These are phyloP conservation scores for Chlamydomonas sp. DNA, from an alignment of 139 green algal species.

Conservation along the genomic window DNA sequence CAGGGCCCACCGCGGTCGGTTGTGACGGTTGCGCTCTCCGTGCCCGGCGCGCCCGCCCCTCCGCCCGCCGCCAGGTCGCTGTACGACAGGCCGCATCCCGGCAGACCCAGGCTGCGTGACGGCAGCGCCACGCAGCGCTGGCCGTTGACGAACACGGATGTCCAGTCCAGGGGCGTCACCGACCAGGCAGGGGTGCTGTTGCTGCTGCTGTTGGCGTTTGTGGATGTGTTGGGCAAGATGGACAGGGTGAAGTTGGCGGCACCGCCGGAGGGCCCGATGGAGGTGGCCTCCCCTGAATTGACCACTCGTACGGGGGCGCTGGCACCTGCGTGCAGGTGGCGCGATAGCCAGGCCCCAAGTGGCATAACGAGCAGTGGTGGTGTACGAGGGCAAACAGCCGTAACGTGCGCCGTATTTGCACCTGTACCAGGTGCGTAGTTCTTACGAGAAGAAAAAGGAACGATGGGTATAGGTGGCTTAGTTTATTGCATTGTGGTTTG, in stretches of 20 bases:
- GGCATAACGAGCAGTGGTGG: neutral
- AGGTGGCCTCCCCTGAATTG: constrained; percentile 5
- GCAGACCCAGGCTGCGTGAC: constrained; percentile 8
- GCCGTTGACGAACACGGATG: constrained; percentile 36
- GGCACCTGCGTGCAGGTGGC: neutral
- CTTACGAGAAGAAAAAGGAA: neutral
- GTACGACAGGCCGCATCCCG: constrained; percentile 19
- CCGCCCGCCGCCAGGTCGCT: constrained; percentile 1
- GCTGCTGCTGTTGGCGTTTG: neutral
- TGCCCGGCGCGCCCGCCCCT: too few relatives aligned
- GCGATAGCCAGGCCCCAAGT: neutral
- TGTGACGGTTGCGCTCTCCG: too few relatives aligned
- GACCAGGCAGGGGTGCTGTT: neutral
- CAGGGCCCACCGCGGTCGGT: too few relatives aligned
- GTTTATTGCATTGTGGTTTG: too few relatives aligned
- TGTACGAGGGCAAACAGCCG: neutral
- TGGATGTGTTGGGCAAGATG: neutral
- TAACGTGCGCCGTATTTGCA: neutral
- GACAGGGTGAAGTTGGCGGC: constrained; percentile 32
- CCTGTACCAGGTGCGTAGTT: neutral
- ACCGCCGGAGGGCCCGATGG: neutral
- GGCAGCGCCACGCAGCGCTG: constrained; percentile 42
- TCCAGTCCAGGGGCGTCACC: constrained; percentile 8
- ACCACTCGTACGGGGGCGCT: constrained; percentile 26
- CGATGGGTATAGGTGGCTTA: too few relatives aligned